Conservation (phyloP, 768 basidiomycete species). For the Boletus sp. region DNA sequence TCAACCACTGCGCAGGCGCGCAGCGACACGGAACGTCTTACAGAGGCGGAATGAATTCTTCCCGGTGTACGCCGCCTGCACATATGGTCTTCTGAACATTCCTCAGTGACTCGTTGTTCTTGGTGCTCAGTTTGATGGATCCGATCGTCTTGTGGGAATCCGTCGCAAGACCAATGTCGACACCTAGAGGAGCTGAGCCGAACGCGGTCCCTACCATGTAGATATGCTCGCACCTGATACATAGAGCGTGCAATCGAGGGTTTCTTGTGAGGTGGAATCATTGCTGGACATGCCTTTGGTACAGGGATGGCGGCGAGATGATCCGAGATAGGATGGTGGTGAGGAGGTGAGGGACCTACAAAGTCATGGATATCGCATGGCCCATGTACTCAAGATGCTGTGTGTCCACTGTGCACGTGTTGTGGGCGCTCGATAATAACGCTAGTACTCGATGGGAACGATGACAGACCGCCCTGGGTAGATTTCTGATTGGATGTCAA, state of each 20-base stretch:
- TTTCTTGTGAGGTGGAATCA: no score
- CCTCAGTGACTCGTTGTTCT: not conserved
- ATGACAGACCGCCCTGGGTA: not conserved
- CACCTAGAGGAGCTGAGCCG: not conserved
- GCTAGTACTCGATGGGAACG: not conserved
- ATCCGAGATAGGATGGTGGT: not conserved
- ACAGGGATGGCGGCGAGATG: not conserved
- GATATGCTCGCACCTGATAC: not conserved
- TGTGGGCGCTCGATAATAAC: not conserved
- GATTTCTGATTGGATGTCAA: not conserved
- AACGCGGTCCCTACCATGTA: not conserved
- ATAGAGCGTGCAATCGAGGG: not conserved
- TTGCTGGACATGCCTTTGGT: not conserved
- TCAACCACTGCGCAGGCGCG: not conserved
- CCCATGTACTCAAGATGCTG: not conserved
- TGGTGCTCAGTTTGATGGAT: not conserved
- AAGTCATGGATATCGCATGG: not conserved
- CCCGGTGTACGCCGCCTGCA: not conserved
- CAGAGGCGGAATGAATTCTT: slow-evolving; percentile 7
- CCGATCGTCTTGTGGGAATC: slow-evolving; percentile 3
- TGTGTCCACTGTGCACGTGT: not conserved
- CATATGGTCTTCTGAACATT: not conserved
- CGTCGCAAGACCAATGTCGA: slow-evolving; percentile 3
- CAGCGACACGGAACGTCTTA: not conserved
- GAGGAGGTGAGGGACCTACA: not conserved